These are phyloP conservation scores for Plectosphaerella sp. DNA, from an alignment of 2,329 filamentous ascomycete species.

Conservation along the genomic window DNA sequence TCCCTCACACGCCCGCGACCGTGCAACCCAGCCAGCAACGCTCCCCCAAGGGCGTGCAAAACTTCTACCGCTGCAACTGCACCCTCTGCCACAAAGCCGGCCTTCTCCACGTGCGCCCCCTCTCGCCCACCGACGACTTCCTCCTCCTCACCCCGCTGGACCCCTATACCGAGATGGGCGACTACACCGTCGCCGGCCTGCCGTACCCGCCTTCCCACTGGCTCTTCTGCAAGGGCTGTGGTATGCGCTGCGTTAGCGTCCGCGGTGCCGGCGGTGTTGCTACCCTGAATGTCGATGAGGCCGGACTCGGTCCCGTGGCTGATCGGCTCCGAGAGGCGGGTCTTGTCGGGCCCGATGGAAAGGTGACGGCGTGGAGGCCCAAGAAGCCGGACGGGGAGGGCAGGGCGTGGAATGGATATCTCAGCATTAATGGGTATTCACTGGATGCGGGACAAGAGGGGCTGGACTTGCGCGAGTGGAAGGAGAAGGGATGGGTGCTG, in stretches of 20 bases:
- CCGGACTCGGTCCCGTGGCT: neutral
- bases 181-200: slow-evolving; percentile 28
- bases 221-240: slow-evolving; percentile 43
- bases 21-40: slow-evolving; percentile 12
- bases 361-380: slow-evolving; percentile 23
- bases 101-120: slow-evolving; percentile 38
- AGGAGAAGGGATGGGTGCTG: slow-evolving; percentile 25
- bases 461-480: slow-evolving; percentile 29
- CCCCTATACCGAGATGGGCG: slow-evolving; percentile 29
- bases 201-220: slow-evolving; percentile 21
- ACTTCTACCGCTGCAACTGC: slow-evolving; percentile 42
- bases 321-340: neutral
- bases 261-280: slow-evolving; percentile 25
- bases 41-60: slow-evolving; percentile 10
- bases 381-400: slow-evolving; percentile 16
- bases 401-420: slow-evolving; percentile 19
- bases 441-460: slow-evolving; percentile 30
- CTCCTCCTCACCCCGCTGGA: slow-evolving; percentile 36
- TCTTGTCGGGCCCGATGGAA: neutral
- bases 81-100: slow-evolving; percentile 42
- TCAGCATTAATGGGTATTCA: slow-evolving; percentile 31
- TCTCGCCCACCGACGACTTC: slow-evolving; percentile 32
- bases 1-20: slow-evolving; percentile 24
- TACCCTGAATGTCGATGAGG: slow-evolving; percentile 12
- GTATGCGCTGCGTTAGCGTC: slow-evolving; percentile 36